Conservation (phyloP, 148 eudicot species). For the Beta vulgaris region DNA sequence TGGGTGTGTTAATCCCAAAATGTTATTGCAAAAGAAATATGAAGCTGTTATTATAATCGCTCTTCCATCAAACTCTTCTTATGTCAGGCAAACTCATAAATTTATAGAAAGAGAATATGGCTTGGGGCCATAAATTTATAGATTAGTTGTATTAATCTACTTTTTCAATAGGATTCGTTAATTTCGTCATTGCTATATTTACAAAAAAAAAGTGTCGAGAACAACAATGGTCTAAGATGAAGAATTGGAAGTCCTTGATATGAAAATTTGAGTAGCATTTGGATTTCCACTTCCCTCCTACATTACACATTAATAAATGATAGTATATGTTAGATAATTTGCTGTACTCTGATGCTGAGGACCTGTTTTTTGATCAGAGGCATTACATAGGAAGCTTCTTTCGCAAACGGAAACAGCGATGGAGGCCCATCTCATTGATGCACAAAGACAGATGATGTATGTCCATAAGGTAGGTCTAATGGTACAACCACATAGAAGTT, state of each 20-base stretch:
- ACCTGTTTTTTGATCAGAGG: slow-evolving; percentile 35
- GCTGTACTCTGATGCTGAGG: slow-evolving; percentile 16
- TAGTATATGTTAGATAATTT: not conserved
- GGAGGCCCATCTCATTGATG: slow-evolving; percentile 54
- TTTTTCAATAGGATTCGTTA: too few relatives aligned
- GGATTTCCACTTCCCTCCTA: not conserved
- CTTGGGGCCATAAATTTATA: not conserved
- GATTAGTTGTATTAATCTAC: too few relatives aligned
- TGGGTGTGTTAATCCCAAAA: too few relatives aligned
- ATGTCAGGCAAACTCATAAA: too few relatives aligned
- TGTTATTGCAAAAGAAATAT: too few relatives aligned
- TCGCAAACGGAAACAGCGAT: slow-evolving; percentile 62
- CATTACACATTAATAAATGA: not conserved
- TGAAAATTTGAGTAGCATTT: not conserved
- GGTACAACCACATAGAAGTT: not conserved
- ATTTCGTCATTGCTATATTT: too few relatives aligned
- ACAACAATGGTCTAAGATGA: too few relatives aligned
- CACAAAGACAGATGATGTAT: slow-evolving; percentile 47
- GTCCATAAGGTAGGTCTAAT: slow-evolving; percentile 51
- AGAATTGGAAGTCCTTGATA: not conserved
- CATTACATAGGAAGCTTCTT: slow-evolving; percentile 56
- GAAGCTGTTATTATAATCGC: too few relatives aligned
- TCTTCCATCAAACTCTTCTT: too few relatives aligned
- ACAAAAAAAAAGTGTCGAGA: too few relatives aligned
- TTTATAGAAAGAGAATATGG: too few relatives aligned